Percentiles rank a stretch among this genome's conserved stretches.
Conservation (phyloP, 2,329 filamentous ascomycete genomes). For the Cylindrodendrum hubeiense region DNA sequence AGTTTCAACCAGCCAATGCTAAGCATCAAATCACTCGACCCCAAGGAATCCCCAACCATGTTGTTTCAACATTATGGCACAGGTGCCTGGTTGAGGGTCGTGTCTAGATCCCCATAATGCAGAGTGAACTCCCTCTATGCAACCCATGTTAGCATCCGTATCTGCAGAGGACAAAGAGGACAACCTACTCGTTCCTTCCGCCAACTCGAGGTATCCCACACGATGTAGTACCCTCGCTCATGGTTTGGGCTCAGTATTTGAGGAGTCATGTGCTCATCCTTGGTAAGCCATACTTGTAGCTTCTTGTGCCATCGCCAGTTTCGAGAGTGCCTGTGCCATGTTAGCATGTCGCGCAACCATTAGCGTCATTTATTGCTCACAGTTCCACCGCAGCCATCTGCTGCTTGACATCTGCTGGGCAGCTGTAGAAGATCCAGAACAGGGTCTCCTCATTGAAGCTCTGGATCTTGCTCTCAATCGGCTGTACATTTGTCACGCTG, state of each 20-base stretch:
- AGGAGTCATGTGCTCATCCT: conserved; percentile 75
- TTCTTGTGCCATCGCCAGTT: conserved; percentile 80
- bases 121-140: conserved; percentile 70
- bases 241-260: conserved; percentile 69
- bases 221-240: conserved; percentile 75
- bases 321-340: conserved; percentile 65
- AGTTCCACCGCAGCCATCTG: conserved; percentile 73
- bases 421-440: conserved; percentile 79
- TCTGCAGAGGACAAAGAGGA: background rate
- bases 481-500: conserved; percentile 74
- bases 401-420: conserved; percentile 72
- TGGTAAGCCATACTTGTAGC: conserved; percentile 74
- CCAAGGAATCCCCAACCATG: conserved; percentile 24
- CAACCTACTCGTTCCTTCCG: conserved; percentile 71
- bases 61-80: conserved; percentile 39
- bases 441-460: conserved; percentile 78
- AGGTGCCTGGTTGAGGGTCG: conserved; percentile 52
- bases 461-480: conserved; percentile 73
- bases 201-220: conserved; percentile 74
- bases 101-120: conserved; percentile 73
- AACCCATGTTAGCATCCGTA: conserved; percentile 26
- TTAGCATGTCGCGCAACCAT: conserved; percentile 14
- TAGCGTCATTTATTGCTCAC: conserved; percentile 54
- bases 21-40: conserved; percentile 26
- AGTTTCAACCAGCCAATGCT: conserved; percentile 34